phyloP scores from a whole-genome alignment of 2,329 filamentous ascomycete genomes.

The Penicillium aurantiogriseum region DNA sequence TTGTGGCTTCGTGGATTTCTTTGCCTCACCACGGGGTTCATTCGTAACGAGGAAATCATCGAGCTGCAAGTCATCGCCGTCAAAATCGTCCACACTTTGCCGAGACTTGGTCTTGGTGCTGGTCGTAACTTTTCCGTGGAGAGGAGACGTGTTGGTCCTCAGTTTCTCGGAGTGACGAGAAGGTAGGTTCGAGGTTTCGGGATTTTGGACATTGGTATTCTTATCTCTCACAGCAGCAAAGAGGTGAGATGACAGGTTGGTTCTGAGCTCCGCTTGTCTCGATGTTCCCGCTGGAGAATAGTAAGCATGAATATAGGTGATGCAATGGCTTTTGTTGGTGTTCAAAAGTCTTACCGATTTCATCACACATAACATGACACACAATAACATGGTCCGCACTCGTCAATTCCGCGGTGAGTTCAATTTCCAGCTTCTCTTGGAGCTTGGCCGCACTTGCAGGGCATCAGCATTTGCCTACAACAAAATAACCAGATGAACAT shows the following conservation, averaged over 20 bases:
- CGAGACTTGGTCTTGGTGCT: constrained; percentile 8
- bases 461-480: constrained; percentile 18
- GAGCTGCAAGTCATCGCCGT: constrained; percentile 54
- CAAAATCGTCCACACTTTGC: constrained; percentile 50
- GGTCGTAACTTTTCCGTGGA: constrained; percentile 20
- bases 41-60: constrained; percentile 49
- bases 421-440: constrained; percentile 59
- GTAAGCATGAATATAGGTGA: constrained; percentile 12
- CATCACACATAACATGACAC: constrained; percentile 78
- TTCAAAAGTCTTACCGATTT: constrained; percentile 58
- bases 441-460: constrained; percentile 61
- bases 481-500: not conserved
- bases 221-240: constrained; percentile 37
- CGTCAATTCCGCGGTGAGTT: constrained; percentile 58
- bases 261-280: constrained; percentile 53
- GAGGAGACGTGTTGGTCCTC: constrained; percentile 16
- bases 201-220: not conserved
- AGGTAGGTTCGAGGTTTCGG: not conserved
- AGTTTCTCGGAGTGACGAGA: constrained; percentile 3
- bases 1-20: not conserved
- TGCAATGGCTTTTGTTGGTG: not conserved
- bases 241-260: constrained; percentile 46
- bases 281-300: constrained; percentile 53
- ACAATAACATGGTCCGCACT: constrained; percentile 58
- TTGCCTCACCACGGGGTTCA: not conserved